These are phyloP conservation scores for Eucalyptus virginea DNA, from an alignment of 345 rosid genomes.

Conservation along the genomic window DNA sequence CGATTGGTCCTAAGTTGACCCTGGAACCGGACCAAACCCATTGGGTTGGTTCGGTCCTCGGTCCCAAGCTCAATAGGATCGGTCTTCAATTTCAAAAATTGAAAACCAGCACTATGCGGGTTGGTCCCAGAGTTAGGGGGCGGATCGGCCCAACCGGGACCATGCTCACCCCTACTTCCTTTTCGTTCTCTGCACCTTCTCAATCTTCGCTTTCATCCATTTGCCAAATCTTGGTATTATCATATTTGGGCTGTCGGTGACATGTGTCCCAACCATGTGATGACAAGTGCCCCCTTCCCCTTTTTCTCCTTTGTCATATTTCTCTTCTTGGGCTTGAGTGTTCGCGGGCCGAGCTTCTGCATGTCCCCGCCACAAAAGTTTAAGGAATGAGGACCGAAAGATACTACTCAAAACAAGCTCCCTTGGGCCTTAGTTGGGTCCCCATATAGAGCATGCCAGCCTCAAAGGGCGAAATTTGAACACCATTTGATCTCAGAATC, in stretches of 20 bases:
- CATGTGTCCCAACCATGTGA: background rate
- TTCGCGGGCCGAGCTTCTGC: background rate
- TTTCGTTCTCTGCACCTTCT: background rate
- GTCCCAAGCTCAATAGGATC: no score
- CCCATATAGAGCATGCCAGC: no score
- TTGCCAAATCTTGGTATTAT: background rate
- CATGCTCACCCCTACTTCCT: background rate
- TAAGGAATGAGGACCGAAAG: fast-evolving
- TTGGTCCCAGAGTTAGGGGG: fast-evolving
- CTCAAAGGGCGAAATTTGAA: background rate
- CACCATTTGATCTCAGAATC: background rate
- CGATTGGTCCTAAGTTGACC: fast-evolving
- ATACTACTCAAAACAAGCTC: background rate
- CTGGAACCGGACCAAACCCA: fast-evolving
- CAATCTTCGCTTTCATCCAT: background rate
- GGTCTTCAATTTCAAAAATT: no score
- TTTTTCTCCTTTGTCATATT: background rate
- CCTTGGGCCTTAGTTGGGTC: no score
- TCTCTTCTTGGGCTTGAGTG: background rate
- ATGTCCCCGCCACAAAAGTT: background rate
- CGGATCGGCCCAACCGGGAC: fast-evolving
- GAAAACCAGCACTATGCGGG: fast-evolving
- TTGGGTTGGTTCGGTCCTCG: fast-evolving
- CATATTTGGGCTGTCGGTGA: background rate
- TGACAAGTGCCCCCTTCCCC: background rate